Base-by-base conservation (phyloP, 1,139 yeast species). In the Kodamaea sp. region DNA sequence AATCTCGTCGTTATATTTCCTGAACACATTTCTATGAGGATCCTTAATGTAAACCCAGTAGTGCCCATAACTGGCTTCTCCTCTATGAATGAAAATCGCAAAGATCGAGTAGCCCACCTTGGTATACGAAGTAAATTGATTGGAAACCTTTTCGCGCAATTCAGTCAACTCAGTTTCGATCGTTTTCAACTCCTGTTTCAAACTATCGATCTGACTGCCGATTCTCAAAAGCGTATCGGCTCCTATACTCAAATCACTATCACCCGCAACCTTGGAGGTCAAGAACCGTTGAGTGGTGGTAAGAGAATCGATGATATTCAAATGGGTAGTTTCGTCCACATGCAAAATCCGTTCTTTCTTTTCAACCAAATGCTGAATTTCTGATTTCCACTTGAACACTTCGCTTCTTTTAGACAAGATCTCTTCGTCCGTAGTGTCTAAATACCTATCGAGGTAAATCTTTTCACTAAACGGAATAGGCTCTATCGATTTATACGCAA, bases 41-140 rank as follows among this genome's bases (percentile, higher is more conserved):
- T 92, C 97, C 43, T 77, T 78, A 42, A 92, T 90, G 55, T 90
- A 92, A 11, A 90, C 78, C 97, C 97, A 92, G 57, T 92, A 92
- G 59, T 92, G 98, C 3, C 98, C 98, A 53, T 86, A 90, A 37
- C 89, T 81, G 1, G 96, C 98, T 51, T 89, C 95, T 6, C 98
- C 98, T 35, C 97, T 70, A 59, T 92, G 98, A 30, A 94, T 88
- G 52, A 92, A 92, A 6, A 92, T 83, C 0, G 97, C 95, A 65
- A 90, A 92, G 9, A 92, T 73, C 1, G 86, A 72, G 57, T 92
- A 92, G 0, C 92, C 95, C 19, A 82, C 73, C 36, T 73, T 63
- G 32, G 70, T 75, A 61, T 83, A 77, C 7, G 66, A 66, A 14
- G 68, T 66, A 54, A 84, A 89, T 50, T 84, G 94, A 15, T 58